Percentiles rank a stretch among this genome's conserved stretches.
These are phyloP conservation scores for Aspergillus udagawae DNA, from an alignment of 2,329 filamentous ascomycete species.

Conservation along the genomic window DNA sequence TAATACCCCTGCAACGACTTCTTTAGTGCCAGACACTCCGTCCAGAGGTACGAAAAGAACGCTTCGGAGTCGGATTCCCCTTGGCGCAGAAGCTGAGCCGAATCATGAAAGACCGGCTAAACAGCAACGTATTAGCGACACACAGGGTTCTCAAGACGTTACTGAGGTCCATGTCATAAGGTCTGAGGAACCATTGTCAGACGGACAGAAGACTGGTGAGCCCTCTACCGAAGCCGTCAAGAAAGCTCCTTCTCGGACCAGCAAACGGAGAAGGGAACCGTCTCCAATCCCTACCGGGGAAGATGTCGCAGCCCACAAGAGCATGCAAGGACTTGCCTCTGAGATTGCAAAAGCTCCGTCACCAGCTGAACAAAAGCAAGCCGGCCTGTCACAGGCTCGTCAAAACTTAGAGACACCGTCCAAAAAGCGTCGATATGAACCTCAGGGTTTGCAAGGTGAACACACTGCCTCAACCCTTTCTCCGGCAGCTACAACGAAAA, in stretches of 20 bases:
- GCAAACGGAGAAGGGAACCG: background rate
- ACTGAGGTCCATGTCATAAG: background rate
- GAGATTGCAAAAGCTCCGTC: background rate
- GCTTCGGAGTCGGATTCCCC: background rate
- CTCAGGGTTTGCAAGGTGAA: background rate
- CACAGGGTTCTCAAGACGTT: slow-evolving; percentile 2
- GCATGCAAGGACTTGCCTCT: background rate
- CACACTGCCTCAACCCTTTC: background rate
- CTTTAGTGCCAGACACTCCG: background rate
- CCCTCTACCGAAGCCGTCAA: background rate
- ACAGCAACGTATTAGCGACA: slow-evolving; percentile 13
- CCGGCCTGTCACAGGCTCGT: background rate
- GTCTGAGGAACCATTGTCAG: background rate
- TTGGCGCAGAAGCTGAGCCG: slow-evolving; percentile 1
- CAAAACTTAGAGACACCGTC: slow-evolving; percentile 5
- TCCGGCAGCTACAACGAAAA: background rate
- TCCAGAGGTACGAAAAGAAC: slow-evolving; percentile 11
- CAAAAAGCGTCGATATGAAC: slow-evolving; percentile 12
- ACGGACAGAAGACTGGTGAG: background rate
- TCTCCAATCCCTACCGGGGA: background rate
- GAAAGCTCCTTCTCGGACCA: background rate
- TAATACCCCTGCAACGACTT: background rate
- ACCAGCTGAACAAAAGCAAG: background rate
- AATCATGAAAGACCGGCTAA: slow-evolving; percentile 9
- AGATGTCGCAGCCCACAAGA: background rate